Evolutionary conservation across 2,329 filamentous ascomycete genomes (phyloP).

Genomic region (Lizonia empirigonia): DNA sequence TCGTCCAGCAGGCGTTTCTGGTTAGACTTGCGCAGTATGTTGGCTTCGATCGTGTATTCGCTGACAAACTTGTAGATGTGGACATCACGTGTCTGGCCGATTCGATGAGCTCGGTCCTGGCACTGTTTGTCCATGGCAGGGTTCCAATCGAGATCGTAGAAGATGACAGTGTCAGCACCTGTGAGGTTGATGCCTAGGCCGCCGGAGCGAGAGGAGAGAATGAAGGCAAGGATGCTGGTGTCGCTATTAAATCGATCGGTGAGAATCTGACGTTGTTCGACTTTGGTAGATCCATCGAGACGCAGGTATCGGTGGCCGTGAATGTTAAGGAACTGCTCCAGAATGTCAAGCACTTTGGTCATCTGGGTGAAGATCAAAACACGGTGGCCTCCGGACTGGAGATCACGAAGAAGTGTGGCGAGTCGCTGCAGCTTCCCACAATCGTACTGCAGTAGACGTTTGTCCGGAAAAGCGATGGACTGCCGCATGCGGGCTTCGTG

Average conservation of each 20-base stretch:
- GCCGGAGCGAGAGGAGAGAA: constrained; percentile 90
- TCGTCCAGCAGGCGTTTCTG: constrained; percentile 98
- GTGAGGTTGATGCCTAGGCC: constrained; percentile 96
- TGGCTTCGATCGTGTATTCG: constrained; percentile 86
- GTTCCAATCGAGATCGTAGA: constrained; percentile 99
- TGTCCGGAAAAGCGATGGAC: constrained; percentile 96
- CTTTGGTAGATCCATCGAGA: constrained; percentile 93
- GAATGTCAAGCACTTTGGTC: constrained; percentile 96
- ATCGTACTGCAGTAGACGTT: constrained; percentile 93
- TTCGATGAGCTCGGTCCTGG: constrained; percentile 95
- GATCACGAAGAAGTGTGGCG: constrained; percentile 80
- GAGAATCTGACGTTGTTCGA: constrained; percentile 92
- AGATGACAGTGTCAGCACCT: constrained; percentile 96
- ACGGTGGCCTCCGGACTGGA: constrained; percentile 89
- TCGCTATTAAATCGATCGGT: constrained; percentile 98
- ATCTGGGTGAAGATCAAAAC: constrained; percentile 99
- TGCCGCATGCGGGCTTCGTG: constrained; percentile 91
- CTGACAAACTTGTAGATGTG: constrained; percentile 81
- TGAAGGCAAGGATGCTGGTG: constrained; percentile 89
- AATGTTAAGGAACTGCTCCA: constrained; percentile 97
- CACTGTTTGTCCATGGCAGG: constrained; percentile 99
- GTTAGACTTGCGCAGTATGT: constrained; percentile 93
- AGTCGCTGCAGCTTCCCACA: constrained; percentile 94
- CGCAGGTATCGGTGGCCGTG: constrained; percentile 96
- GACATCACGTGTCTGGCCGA: constrained; percentile 95